Conservation (phyloP, 2,329 filamentous ascomycete genomes). For the Truncatella angustata region DNA sequence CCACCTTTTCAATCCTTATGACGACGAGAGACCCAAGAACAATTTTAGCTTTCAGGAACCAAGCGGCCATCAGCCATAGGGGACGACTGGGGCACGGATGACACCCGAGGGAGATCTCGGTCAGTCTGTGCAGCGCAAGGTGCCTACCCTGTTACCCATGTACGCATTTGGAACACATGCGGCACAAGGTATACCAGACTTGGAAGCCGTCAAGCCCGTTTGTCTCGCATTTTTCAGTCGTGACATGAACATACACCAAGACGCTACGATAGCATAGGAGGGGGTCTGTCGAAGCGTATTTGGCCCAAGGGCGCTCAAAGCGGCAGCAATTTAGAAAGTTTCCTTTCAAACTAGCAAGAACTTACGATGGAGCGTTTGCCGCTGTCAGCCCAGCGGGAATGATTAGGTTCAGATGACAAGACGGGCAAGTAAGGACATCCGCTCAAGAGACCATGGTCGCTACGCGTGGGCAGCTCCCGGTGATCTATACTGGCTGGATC, state of each 20-base stretch:
- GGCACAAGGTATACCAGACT: too few species aligned
- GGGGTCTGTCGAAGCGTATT: too few species aligned
- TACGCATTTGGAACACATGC: too few species aligned
- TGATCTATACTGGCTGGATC: neutral
- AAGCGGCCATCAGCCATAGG: neutral
- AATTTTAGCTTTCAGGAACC: slow-evolving; percentile 6
- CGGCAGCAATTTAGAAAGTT: too few species aligned
- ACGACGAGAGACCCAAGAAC: slow-evolving; percentile 4
- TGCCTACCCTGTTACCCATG: too few species aligned
- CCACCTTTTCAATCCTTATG: slow-evolving; percentile 2
- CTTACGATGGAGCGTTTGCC: neutral
- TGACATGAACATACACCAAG: too few species aligned
- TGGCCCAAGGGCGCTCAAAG: neutral
- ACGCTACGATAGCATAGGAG: too few species aligned
- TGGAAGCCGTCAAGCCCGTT: too few species aligned
- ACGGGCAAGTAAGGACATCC: neutral
- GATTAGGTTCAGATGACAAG: neutral
- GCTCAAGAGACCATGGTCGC: neutral
- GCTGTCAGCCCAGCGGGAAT: neutral
- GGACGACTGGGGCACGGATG: neutral
- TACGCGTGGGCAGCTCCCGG: neutral
- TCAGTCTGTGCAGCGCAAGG: too few species aligned
- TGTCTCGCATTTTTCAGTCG: too few species aligned
- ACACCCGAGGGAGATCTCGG: too few species aligned
- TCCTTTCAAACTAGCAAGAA: neutral